These are phyloP conservation scores for Diospyros kaki DNA, from an alignment of 148 eudicot genomes.

Conservation along the genomic window DNA sequence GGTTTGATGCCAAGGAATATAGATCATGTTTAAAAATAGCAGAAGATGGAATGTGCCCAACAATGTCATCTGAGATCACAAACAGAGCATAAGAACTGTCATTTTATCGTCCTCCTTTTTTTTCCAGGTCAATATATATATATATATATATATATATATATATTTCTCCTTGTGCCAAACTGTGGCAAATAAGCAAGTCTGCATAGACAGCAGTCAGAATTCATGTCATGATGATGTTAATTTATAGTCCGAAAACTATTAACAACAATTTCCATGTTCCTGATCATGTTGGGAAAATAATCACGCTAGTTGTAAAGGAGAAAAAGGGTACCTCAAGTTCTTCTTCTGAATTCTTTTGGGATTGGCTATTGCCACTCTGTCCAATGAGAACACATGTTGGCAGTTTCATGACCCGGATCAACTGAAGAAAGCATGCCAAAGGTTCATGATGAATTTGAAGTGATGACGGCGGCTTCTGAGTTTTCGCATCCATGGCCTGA, in stretches of 20 bases:
- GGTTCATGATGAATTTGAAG: conserved; percentile 63
- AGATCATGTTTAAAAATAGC: neutral
- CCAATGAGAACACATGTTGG: conserved; percentile 66
- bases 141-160: no score
- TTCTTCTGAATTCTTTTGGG: conserved; percentile 24
- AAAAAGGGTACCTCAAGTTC: conserved; percentile 56
- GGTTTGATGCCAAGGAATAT: neutral
- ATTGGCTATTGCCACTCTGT: conserved; percentile 23
- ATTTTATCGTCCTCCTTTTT: no score
- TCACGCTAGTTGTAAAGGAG: neutral
- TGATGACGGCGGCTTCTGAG: conserved; percentile 46
- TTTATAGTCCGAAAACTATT: neutral
- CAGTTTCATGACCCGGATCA: conserved; percentile 41
- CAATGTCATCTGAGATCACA: neutral
- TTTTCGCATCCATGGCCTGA: conserved; percentile 31
- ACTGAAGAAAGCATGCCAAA: conserved; percentile 64
- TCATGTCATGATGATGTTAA: neutral
- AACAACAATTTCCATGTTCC: conserved; percentile 2
- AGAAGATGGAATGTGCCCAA: neutral
- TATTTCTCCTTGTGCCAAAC: no score
- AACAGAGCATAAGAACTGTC: no score
- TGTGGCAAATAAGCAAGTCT: no score
- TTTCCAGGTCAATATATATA: no score
- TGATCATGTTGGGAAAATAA: neutral
- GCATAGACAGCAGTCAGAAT: neutral